A percentile compares a stretch with the other conserved stretches of the same genome.
Evolutionary conservation across 2,329 filamentous ascomycete species (phyloP).

Genomic region (Calcarisporium arbuscula): DNA sequence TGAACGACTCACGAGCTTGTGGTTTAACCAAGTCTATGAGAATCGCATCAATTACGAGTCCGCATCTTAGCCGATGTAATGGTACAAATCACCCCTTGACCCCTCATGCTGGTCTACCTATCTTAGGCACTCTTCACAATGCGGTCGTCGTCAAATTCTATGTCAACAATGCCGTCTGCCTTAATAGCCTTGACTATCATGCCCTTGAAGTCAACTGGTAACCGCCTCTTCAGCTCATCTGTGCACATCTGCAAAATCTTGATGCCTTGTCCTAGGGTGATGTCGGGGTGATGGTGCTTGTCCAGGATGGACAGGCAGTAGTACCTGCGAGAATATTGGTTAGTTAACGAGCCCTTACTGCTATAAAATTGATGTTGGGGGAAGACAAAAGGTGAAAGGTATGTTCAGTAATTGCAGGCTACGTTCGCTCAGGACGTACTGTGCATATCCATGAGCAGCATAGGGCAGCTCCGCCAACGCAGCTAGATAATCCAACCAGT

Average conservation of each 20-base stretch:
- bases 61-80: constrained; percentile 21
- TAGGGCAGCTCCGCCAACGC: constrained; percentile 84
- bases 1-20: too few species aligned
- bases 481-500: constrained; percentile 97
- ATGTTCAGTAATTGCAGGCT: background rate
- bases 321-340: constrained; percentile 51
- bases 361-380: too few species aligned
- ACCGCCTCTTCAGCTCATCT: constrained; percentile 90
- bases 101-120: constrained; percentile 5
- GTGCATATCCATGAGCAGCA: constrained; percentile 95
- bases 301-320: constrained; percentile 97
- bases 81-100: constrained; percentile 25
- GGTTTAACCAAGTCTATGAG: too few species aligned
- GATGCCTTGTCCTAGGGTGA: constrained; percentile 79
- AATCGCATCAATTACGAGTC: background rate
- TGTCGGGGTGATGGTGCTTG: constrained; percentile 97
- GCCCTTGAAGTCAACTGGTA: constrained; percentile 99
- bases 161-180: constrained; percentile 82
- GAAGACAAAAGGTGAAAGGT: background rate
- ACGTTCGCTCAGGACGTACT: constrained; percentile 60
- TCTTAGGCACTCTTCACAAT: constrained; percentile 55
- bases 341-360: constrained; percentile 2
- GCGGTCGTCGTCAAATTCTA: constrained; percentile 79
- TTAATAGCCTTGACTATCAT: constrained; percentile 91
- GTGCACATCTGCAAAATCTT: constrained; percentile 93